A percentile compares a stretch with the other conserved stretches of the same genome.
Conservation (phyloP, 139 green algal genomes). For the Tetraselmis striata region DNA sequence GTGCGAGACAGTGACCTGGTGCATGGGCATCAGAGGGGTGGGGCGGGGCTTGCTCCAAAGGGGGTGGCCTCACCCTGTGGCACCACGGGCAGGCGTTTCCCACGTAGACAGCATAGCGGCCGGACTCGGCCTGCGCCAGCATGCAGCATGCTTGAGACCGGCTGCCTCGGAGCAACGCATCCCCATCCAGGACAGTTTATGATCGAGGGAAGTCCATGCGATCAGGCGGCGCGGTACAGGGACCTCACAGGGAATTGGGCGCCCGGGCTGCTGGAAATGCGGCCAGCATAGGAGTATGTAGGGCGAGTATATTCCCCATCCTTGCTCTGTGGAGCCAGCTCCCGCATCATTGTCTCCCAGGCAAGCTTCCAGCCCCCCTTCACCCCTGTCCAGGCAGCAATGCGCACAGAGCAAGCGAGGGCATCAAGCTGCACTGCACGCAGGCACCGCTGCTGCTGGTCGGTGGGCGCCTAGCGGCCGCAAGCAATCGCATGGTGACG, state of each 20-base stretch:
- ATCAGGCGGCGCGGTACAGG: neutral
- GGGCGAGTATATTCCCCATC: slow-evolving; percentile 69
- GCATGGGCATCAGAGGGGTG: neutral
- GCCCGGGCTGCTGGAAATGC: slow-evolving; percentile 31
- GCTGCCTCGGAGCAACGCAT: neutral
- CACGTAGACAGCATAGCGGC: slow-evolving; percentile 78
- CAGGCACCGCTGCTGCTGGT: neutral
- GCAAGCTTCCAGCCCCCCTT: slow-evolving; percentile 62
- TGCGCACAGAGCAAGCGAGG: neutral
- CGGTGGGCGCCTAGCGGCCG: neutral
- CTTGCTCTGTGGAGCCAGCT: slow-evolving; percentile 78
- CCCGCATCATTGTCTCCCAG: slow-evolving; percentile 75
- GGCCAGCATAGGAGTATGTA: slow-evolving; percentile 53
- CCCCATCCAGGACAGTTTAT: neutral
- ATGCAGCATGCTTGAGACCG: neutral
- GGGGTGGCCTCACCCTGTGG: slow-evolving; percentile 58
- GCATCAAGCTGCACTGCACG: neutral
- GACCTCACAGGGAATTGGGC: slow-evolving; percentile 46
- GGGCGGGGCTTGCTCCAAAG: slow-evolving; percentile 10
- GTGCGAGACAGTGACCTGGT: slow-evolving; percentile 8
- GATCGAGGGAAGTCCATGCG: neutral
- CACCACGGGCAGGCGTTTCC: slow-evolving; percentile 97
- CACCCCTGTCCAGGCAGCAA: slow-evolving; percentile 34
- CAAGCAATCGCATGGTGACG: neutral
- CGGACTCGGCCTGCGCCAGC: slow-evolving; percentile 38